Percentiles rank a stretch among this genome's conserved stretches.
Conservation (phyloP, 2,329 filamentous ascomycete species). For the Calonectria crousiana region DNA sequence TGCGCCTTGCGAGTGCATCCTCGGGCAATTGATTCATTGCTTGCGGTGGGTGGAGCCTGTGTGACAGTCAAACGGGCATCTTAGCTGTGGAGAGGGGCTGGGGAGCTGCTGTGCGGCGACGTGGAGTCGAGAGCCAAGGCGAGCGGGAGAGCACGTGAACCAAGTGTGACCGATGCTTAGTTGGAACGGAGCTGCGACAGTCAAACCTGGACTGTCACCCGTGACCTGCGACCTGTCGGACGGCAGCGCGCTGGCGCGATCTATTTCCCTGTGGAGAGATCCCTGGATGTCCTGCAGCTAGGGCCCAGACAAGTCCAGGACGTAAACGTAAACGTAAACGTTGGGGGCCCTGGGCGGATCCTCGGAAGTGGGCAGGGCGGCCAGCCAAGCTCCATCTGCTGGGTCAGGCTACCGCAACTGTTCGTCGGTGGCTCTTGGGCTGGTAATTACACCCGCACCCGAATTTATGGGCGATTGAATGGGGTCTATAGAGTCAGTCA, state of each 20-base stretch:
- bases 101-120: slow-evolving; percentile 15
- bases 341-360: slow-evolving; percentile 22
- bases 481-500: neutral
- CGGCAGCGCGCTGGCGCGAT: slow-evolving; percentile 40
- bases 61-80: slow-evolving; percentile 9
- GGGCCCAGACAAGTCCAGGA: slow-evolving; percentile 21
- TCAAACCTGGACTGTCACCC: slow-evolving; percentile 6
- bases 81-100: neutral
- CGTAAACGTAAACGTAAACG: slow-evolving; percentile 24
- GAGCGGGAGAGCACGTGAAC: slow-evolving; percentile 9
- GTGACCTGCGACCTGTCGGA: slow-evolving; percentile 29
- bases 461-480: neutral
- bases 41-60: slow-evolving; percentile 17
- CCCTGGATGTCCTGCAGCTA: slow-evolving; percentile 40
- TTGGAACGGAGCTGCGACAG: slow-evolving; percentile 5
- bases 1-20: neutral
- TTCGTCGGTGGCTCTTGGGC: neutral
- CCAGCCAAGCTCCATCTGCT: slow-evolving; percentile 2
- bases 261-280: slow-evolving; percentile 41
- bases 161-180: slow-evolving; percentile 7
- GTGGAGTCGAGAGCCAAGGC: slow-evolving; percentile 18
- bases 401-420: neutral
- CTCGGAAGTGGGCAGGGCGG: slow-evolving; percentile 10
- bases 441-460: neutral
- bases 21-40: slow-evolving; percentile 16